phyloP scores from a whole-genome alignment of 2,329 filamentous ascomycete species.

The Botrytis fragariae region DNA sequence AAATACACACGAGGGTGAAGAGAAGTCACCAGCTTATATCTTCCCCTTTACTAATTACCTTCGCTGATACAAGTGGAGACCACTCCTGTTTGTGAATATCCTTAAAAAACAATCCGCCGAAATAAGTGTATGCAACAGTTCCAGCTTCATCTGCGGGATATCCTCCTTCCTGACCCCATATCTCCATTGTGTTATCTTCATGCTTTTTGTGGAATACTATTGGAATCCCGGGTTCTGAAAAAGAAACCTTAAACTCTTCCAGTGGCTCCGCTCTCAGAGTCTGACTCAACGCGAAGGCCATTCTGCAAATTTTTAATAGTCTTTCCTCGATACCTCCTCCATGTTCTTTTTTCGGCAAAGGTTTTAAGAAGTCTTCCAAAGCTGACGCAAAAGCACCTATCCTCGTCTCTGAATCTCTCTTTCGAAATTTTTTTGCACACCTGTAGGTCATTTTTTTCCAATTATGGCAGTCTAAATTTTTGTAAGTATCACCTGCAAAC shows the following conservation, averaged over 20 bases:
- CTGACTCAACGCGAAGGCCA: not conserved
- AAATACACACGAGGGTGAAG: too few species aligned
- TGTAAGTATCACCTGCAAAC: too few species aligned
- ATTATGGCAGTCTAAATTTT: not conserved
- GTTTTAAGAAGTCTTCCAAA: not conserved
- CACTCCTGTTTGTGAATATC: not conserved
- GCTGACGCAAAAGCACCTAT: not conserved
- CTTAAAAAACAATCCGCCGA: not conserved
- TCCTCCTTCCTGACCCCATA: not conserved
- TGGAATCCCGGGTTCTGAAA: not conserved
- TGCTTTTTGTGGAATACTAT: too few species aligned
- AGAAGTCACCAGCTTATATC: too few species aligned
- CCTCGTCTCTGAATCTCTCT: not conserved
- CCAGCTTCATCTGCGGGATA: not conserved
- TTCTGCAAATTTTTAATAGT: not conserved
- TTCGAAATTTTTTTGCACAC: not conserved
- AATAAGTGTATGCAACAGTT: not conserved
- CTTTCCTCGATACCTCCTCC: too few species aligned
- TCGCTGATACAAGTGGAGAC: not conserved
- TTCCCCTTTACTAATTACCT: rapidly evolving
- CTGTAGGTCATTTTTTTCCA: not conserved
- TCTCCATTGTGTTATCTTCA: too few species aligned
- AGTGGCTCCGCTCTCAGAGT: not conserved
- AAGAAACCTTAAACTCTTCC: not conserved
- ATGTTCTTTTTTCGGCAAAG: not conserved